These are phyloP conservation scores for Bisporella sp. DNA, from an alignment of 2,329 filamentous ascomycete species.

Conservation along the genomic window DNA sequence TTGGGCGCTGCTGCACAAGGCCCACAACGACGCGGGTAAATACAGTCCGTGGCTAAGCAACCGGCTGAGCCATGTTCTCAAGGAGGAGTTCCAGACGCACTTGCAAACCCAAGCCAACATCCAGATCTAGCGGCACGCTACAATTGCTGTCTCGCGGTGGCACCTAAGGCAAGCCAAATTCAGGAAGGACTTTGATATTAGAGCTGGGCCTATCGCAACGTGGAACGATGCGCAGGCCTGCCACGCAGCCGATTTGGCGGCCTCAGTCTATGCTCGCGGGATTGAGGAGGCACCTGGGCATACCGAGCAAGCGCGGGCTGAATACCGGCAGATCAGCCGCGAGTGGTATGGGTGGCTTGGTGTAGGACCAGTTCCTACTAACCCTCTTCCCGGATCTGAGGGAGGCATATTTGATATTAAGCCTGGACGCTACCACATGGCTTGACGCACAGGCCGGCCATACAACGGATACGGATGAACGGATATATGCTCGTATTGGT, in stretches of 20 bases:
- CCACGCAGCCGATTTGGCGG: not conserved
- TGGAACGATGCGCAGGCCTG: not conserved
- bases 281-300: conserved; percentile 1
- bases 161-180: not conserved
- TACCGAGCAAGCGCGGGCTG: not conserved
- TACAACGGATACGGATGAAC: too few relatives aligned
- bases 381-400: too few relatives aligned
- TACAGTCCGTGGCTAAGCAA: not conserved
- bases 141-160: not conserved
- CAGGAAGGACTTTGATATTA: conserved; percentile 1
- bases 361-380: too few relatives aligned
- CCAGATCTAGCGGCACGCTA: too few relatives aligned
- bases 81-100: too few relatives aligned
- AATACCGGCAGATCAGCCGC: not conserved
- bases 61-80: too few relatives aligned
- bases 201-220: not conserved
- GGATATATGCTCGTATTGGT: too few relatives aligned
- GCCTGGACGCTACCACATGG: too few relatives aligned
- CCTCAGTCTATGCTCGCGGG: not conserved
- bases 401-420: too few relatives aligned
- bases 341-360: too few relatives aligned
- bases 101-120: too few relatives aligned
- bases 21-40: not conserved
- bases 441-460: too few relatives aligned
- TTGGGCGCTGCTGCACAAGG: not conserved